phyloP scores from a whole-genome alignment of 73 alveolate genomes.

The Paraurostyla sp. region DNA sequence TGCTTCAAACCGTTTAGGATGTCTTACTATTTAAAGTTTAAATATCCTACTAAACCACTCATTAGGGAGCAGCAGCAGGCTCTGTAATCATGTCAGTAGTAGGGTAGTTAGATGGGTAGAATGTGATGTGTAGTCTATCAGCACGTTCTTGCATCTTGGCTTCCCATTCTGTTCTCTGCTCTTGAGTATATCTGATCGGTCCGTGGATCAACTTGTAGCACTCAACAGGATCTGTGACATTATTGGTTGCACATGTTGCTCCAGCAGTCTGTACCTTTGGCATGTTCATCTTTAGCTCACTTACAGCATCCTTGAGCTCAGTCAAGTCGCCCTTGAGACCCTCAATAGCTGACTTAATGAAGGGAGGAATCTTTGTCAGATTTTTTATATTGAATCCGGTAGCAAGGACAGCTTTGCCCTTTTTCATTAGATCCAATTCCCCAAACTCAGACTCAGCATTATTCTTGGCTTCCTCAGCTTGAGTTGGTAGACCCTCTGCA shows the following conservation, averaged over 20 bases:
- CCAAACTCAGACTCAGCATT: neutral
- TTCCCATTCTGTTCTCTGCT: slow-evolving; percentile 42
- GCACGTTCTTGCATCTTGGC: slow-evolving; percentile 21
- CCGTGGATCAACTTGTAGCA: slow-evolving; percentile 36
- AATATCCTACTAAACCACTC: too few species aligned
- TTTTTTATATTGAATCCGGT: neutral
- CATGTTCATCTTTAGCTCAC: neutral
- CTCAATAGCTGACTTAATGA: neutral
- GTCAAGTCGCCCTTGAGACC: slow-evolving; percentile 22
- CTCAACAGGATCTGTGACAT: neutral
- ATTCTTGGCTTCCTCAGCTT: slow-evolving; percentile 8
- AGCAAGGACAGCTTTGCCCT: slow-evolving; percentile 29
- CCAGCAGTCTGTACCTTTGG: neutral
- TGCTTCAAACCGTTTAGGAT: too few species aligned
- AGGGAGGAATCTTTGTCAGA: slow-evolving; percentile 19
- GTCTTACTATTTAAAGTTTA: too few species aligned
- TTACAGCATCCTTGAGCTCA: slow-evolving; percentile 21
- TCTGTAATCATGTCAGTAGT: slow-evolving; percentile 7
- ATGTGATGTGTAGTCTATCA: neutral
- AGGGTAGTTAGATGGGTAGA: slow-evolving; percentile 31
- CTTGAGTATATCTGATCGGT: slow-evolving; percentile 26
- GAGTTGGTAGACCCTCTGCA: neutral
- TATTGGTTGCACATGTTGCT: neutral
- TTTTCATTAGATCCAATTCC: slow-evolving; percentile 23
- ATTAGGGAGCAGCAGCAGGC: slow-evolving; percentile 27